Percentiles rank a stretch among this genome's conserved stretches.
phyloP scores from a whole-genome alignment of 73 alveolate species.

The Stentor coeruleus region DNA sequence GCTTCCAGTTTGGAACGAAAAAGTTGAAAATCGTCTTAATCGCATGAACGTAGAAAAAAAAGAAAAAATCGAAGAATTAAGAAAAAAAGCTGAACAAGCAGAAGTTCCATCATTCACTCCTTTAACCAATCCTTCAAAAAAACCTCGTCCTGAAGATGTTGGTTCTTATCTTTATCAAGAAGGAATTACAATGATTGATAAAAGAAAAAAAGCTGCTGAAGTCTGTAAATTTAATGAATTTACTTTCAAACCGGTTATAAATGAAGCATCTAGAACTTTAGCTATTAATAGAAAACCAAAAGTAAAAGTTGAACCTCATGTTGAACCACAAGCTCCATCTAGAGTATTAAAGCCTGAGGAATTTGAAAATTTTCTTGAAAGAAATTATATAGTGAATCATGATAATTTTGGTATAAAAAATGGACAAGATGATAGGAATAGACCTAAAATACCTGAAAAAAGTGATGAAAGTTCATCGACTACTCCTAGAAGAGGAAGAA shows the following conservation, averaged over 20 bases:
- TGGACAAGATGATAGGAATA: too few relatives aligned
- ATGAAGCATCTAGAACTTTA: background rate
- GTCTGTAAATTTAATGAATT: background rate
- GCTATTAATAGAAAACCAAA: background rate
- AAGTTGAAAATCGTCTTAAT: background rate
- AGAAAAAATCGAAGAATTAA: background rate
- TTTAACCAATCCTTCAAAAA: background rate
- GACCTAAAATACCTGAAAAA: background rate
- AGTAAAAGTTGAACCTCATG: background rate
- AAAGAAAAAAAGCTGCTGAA: slow-evolving; percentile 17
- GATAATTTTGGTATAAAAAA: too few relatives aligned
- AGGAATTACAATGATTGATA: slow-evolving; percentile 8
- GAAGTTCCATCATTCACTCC: slow-evolving; percentile 7
- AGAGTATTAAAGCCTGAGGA: slow-evolving; percentile 21
- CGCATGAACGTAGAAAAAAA: background rate
- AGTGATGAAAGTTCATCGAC: background rate
- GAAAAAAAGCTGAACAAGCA: background rate
- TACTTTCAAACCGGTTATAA: background rate
- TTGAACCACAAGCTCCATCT: background rate
- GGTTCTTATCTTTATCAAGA: background rate
- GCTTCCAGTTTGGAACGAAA: slow-evolving; percentile 8
- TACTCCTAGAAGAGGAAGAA: background rate
- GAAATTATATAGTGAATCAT: background rate
- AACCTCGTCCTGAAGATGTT: slow-evolving; percentile 25
- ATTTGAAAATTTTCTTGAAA: background rate